Percentiles rank a stretch among this genome's conserved stretches.
Conservation (phyloP, 2,329 filamentous ascomycete species). For the Calonectria multiphialidica region DNA sequence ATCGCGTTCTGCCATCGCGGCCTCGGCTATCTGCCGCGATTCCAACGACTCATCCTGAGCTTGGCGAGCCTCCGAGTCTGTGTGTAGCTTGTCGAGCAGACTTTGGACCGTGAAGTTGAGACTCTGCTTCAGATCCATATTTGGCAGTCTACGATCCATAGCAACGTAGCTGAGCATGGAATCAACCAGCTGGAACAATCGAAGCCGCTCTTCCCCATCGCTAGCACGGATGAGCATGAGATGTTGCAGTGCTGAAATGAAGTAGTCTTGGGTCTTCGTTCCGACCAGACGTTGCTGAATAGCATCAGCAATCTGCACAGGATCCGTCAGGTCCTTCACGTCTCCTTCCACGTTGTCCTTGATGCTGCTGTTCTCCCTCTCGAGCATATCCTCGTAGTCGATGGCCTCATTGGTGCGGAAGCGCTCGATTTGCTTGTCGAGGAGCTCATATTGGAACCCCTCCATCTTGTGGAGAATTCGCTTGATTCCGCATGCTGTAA, state of each 20-base stretch:
- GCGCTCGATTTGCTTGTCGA: constrained; percentile 97
- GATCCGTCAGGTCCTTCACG: constrained; percentile 92
- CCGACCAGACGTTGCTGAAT: constrained; percentile 88
- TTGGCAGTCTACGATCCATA: constrained; percentile 94
- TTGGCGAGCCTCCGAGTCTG: constrained; percentile 93
- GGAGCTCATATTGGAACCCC: constrained; percentile 96
- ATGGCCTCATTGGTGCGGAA: constrained; percentile 96
- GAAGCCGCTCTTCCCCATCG: constrained; percentile 89
- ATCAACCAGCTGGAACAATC: constrained; percentile 98
- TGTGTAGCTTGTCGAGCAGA: constrained; percentile 94
- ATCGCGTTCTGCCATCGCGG: constrained; percentile 95
- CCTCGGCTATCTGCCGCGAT: constrained; percentile 92
- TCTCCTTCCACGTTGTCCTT: constrained; percentile 90
- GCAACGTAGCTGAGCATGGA: constrained; percentile 99
- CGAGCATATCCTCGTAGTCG: constrained; percentile 97
- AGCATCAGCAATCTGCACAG: constrained; percentile 91
- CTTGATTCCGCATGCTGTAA: constrained; percentile 95
- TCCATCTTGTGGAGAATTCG: constrained; percentile 97
- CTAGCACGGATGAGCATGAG: constrained; percentile 92
- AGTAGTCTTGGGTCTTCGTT: constrained; percentile 92
- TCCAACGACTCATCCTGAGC: constrained; percentile 93
- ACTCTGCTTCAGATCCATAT: constrained; percentile 98
- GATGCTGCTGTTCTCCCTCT: constrained; percentile 90
- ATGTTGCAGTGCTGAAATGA: constrained; percentile 94
- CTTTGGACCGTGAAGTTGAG: constrained; percentile 98